Percentiles rank a stretch among this genome's conserved stretches.
phyloP scores from a whole-genome alignment of 768 basidiomycete genomes.

The Russula abietina region DNA sequence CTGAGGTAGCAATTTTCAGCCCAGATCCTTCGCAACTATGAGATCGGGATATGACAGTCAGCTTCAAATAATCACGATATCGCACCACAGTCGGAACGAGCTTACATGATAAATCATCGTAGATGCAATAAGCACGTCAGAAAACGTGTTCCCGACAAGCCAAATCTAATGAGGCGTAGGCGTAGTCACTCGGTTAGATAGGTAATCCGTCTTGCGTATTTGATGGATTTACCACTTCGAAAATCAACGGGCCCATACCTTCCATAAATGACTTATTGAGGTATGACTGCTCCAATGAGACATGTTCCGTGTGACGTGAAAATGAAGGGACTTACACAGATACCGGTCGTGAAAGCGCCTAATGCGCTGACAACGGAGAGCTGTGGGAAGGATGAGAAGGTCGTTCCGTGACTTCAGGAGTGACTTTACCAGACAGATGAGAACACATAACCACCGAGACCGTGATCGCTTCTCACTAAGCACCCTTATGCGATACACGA shows the following conservation, averaged over 20 bases:
- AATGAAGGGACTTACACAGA: not conserved
- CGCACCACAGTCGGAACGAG: not conserved
- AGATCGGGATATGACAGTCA: not conserved
- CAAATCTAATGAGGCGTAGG: conserved; percentile 9
- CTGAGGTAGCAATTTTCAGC: not conserved
- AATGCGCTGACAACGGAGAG: not conserved
- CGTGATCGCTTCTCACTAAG: not conserved
- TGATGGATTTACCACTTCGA: not conserved
- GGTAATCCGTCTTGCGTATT: not conserved
- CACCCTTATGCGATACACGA: conserved; percentile 30
- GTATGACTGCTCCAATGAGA: not conserved
- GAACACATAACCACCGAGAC: not conserved
- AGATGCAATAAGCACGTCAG: conserved; percentile 9
- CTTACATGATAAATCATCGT: conserved; percentile 8
- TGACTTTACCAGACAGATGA: not conserved
- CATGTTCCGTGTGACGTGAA: not conserved
- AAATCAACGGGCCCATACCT: not conserved
- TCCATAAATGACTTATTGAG: not conserved
- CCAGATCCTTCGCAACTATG: not conserved
- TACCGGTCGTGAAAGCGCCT: not conserved
- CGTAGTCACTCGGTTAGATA: not conserved
- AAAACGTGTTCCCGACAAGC: conserved; percentile 1
- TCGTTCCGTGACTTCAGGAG: not conserved
- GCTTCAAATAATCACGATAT: not conserved
- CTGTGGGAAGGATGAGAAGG: not conserved